Evolutionary conservation across 139 green algal species (phyloP).

Genomic region (Protoeuglena noctilucae): DNA sequence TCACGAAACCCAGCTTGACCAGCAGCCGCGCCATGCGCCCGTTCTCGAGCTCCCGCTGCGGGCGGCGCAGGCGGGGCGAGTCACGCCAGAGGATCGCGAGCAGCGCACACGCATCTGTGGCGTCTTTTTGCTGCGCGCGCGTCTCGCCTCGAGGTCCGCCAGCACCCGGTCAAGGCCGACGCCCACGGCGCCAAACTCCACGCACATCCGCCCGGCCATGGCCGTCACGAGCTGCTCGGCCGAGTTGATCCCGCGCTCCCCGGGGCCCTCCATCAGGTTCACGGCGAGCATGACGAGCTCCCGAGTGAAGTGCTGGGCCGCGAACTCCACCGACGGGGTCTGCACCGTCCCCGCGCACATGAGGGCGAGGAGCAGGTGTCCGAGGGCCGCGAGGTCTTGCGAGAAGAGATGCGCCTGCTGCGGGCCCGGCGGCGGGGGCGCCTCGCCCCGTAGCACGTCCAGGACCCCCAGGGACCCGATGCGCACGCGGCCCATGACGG

Average conservation of each 20-base stretch:
- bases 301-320: conserved; percentile 35
- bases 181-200: conserved; percentile 3
- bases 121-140: neutral
- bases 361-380: conserved; percentile 57
- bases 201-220: conserved; percentile 18
- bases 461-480: conserved; percentile 42
- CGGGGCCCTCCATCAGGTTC: neutral
- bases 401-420: too few species aligned
- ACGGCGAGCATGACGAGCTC: conserved; percentile 42
- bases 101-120: too few species aligned
- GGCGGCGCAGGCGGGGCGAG: too few species aligned
- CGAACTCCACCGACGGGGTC: conserved; percentile 33
- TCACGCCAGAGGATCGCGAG: too few species aligned
- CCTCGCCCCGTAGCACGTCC: conserved; percentile 32
- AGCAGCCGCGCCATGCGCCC: conserved; percentile 70
- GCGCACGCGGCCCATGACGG: conserved; percentile 32
- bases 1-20: conserved; percentile 54
- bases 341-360: conserved; percentile 33
- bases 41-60: conserved; percentile 77
- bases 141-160: conserved; percentile 47
- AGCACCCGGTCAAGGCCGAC: too few species aligned
- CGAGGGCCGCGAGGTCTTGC: conserved; percentile 36
- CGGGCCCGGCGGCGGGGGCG: neutral
- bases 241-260: conserved; percentile 6
- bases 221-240: conserved; percentile 34